These are phyloP conservation scores for Xylaria longipes DNA, from an alignment of 495 filamentous ascomycete genomes.

Conservation along the genomic window DNA sequence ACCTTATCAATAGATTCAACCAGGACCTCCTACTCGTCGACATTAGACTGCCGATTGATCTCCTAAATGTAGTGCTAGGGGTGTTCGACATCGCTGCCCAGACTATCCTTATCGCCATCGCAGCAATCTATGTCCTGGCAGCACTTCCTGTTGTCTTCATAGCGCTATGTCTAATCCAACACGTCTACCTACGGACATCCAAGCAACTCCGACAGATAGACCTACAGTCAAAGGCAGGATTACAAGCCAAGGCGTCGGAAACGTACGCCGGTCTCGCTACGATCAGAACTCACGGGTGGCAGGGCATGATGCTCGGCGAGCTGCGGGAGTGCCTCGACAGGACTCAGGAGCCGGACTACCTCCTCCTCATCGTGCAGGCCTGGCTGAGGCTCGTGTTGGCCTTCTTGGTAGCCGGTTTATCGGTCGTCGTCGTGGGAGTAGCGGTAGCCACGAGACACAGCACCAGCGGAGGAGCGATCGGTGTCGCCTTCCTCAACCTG, in stretches of 20 bases:
- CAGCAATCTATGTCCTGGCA: constrained; percentile 15
- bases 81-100: constrained; percentile 19
- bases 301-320: constrained; percentile 30
- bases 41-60: constrained; percentile 29
- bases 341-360: constrained; percentile 50
- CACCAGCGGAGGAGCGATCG: constrained; percentile 33
- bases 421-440: constrained; percentile 39
- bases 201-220: constrained; percentile 59
- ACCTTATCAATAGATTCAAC: constrained; percentile 24
- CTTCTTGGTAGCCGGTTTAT: constrained; percentile 43
- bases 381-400: constrained; percentile 49
- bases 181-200: constrained; percentile 55
- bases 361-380: constrained; percentile 47
- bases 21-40: constrained; percentile 31
- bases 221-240: constrained; percentile 55
- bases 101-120: constrained; percentile 21
- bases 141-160: constrained; percentile 37
- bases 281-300: constrained; percentile 45
- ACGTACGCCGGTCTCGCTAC: constrained; percentile 45
- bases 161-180: constrained; percentile 48
- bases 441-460: constrained; percentile 27
- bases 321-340: constrained; percentile 34
- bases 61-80: constrained; percentile 20
- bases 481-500: constrained; percentile 40
- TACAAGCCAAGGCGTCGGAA: constrained; percentile 49